Evolutionary conservation across 768 basidiomycete species (phyloP).

Genomic region (Pulveroboletus sp.): DNA sequence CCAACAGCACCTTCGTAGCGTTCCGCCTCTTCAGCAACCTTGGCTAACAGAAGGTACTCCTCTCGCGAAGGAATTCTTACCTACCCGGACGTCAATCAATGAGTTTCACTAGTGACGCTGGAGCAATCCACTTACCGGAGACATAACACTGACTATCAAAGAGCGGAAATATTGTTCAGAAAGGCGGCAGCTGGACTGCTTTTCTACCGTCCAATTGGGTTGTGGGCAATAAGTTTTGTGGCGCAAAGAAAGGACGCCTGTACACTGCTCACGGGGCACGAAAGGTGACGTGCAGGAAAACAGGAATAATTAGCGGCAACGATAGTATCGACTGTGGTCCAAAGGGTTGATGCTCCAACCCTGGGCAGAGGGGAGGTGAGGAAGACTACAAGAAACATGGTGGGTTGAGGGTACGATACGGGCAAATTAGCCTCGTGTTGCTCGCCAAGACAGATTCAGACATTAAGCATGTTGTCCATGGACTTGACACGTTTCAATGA

Average conservation of each 20-base stretch:
- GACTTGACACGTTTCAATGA: not conserved
- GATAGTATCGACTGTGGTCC: not conserved
- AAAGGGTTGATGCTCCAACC: constrained; percentile 11
- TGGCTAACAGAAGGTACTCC: constrained; percentile 60
- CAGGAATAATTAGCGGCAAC: constrained; percentile 2
- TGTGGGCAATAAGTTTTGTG: constrained; percentile 27
- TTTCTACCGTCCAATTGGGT: constrained; percentile 29
- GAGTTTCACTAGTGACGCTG: not conserved
- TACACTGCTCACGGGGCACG: constrained; percentile 12
- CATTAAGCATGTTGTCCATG: constrained; percentile 1
- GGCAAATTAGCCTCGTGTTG: constrained; percentile 11
- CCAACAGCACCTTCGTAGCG: constrained; percentile 69
- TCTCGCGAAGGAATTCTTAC: constrained; percentile 32
- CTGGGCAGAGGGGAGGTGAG: constrained; percentile 28
- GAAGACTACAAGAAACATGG: constrained; percentile 8
- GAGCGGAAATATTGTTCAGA: constrained; percentile 6
- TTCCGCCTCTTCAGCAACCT: constrained; percentile 83
- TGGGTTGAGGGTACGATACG: constrained; percentile 28
- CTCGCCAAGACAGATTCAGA: not conserved
- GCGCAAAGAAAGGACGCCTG: constrained; percentile 10
- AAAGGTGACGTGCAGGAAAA: constrained; percentile 6
- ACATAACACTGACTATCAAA: constrained; percentile 17
- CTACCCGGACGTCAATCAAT: constrained; percentile 12
- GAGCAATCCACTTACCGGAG: constrained; percentile 24
- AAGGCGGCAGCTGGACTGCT: constrained; percentile 14